Evolutionary conservation across 371 early-diverging fungal genomes (phyloP).

Genomic region (Conidiobolus incongruus): DNA sequence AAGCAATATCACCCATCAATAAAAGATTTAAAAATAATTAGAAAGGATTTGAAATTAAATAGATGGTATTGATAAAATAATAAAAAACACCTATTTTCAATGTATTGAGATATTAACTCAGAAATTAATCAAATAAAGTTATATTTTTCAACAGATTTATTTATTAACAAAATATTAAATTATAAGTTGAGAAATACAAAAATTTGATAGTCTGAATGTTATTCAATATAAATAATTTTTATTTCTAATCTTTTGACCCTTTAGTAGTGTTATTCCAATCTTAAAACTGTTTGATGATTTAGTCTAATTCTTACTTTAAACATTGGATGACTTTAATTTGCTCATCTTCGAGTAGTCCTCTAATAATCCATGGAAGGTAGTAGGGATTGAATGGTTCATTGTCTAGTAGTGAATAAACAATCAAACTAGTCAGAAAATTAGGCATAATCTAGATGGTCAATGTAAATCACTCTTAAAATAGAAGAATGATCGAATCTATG

Average conservation of each 20-base stretch:
- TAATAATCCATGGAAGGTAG: constrained; percentile 79
- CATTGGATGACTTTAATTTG: constrained; percentile 22
- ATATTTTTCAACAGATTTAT: too few relatives aligned
- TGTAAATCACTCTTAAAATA: constrained; percentile 66
- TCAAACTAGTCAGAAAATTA: constrained; percentile 65
- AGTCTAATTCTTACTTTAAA: constrained; percentile 29
- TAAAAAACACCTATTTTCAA: too few relatives aligned
- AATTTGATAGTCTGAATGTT: too few relatives aligned
- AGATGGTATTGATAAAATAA: too few relatives aligned
- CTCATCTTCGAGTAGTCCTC: constrained; percentile 43
- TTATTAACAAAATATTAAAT: too few relatives aligned
- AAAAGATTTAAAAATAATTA: too few relatives aligned
- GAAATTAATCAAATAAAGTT: too few relatives aligned
- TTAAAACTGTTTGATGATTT: constrained; percentile 34
- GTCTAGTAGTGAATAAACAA: constrained; percentile 53
- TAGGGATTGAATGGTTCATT: constrained; percentile 52
- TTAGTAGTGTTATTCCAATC: constrained; percentile 58
- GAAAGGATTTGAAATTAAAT: too few relatives aligned
- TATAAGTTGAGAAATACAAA: too few relatives aligned
- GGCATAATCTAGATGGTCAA: constrained; percentile 42
- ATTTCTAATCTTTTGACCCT: constrained; percentile 53
- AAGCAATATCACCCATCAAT: too few relatives aligned
- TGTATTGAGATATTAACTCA: too few relatives aligned
- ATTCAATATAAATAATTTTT: constrained; percentile 60
- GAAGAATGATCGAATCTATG: constrained; percentile 65